phyloP scores from a whole-genome alignment of 148 eudicot genomes.

The Fagopyrum esculentum region DNA sequence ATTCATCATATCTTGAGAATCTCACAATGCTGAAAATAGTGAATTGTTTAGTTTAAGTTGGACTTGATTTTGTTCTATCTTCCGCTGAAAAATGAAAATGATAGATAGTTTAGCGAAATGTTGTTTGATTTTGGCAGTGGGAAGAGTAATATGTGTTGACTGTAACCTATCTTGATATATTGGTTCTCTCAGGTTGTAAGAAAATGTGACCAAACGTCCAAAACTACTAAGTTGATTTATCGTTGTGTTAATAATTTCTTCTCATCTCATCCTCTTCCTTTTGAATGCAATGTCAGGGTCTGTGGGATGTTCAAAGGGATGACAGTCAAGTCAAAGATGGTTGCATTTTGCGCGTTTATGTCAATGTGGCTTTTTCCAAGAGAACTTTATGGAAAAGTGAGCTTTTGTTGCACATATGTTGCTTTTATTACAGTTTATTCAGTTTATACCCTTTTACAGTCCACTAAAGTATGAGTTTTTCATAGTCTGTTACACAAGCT shows the following conservation, averaged over 20 bases:
- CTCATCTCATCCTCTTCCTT: background rate
- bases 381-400: slow-evolving; percentile 81
- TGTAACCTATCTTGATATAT: too few relatives aligned
- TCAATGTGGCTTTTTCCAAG: slow-evolving; percentile 72
- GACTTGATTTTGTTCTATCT: background rate
- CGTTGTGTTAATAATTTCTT: background rate
- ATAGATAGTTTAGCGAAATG: background rate
- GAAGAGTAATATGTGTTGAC: too few relatives aligned
- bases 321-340: slow-evolving; percentile 29
- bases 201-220: too few relatives aligned
- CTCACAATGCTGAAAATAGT: background rate
- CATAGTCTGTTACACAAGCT: background rate
- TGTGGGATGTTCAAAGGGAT: slow-evolving; percentile 72
- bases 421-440: background rate
- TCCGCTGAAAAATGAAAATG: background rate
- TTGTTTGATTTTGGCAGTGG: background rate
- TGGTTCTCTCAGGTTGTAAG: too few relatives aligned
- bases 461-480: too few relatives aligned
- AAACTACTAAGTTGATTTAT: background rate
- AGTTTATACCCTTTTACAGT: too few relatives aligned
- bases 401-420: background rate
- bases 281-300: slow-evolving; percentile 36
- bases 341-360: slow-evolving; percentile 58
- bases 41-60: background rate
- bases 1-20: background rate